Conservation (phyloP, 73 alveolate species). For the Paramecium primaurelia region DNA sequence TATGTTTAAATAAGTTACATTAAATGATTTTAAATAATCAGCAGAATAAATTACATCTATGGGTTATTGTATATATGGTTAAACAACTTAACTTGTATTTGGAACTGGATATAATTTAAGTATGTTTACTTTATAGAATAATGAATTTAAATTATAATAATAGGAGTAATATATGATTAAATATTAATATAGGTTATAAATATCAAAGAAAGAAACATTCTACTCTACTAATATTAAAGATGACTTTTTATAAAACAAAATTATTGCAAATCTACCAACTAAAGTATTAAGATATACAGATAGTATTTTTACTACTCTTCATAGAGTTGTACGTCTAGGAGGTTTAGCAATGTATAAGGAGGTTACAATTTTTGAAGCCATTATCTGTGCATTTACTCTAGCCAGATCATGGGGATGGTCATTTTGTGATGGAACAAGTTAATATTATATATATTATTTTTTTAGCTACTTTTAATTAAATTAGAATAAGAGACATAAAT, state of each 20-base stretch:
- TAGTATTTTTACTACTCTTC: background rate
- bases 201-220: background rate
- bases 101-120: constrained; percentile 39
- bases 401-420: constrained; percentile 47
- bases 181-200: background rate
- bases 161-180: background rate
- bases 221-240: background rate
- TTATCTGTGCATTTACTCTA: background rate
- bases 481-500: background rate
- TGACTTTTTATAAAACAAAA: background rate
- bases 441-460: background rate
- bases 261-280: background rate
- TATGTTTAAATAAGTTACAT: background rate
- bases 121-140: background rate
- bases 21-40: background rate
- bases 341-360: constrained; percentile 27
- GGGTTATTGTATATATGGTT: constrained; percentile 29
- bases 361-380: constrained; percentile 34
- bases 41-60: background rate
- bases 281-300: background rate
- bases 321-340: background rate
- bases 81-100: constrained; percentile 10
- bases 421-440: constrained; percentile 46
- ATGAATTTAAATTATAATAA: background rate
- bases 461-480: constrained; percentile 27